These are phyloP conservation scores for Elymus sibiricus DNA, from an alignment of 176 grass and related monocot genomes.

Conservation along the genomic window DNA sequence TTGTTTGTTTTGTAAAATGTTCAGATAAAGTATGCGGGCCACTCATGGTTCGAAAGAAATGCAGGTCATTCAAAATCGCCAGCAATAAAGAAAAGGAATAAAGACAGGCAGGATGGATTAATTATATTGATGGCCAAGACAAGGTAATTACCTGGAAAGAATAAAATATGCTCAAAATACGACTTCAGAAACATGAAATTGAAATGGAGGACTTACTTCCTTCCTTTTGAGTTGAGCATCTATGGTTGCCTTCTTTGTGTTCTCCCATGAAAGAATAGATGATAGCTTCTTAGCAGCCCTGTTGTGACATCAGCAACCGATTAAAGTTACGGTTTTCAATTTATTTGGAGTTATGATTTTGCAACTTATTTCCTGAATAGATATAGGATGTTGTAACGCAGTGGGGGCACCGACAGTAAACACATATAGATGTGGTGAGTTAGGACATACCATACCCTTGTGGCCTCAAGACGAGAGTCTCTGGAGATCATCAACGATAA, in stretches of 20 bases:
- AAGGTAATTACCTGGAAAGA: not conserved
- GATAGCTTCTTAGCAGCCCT: conserved; percentile 74
- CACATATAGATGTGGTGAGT: not conserved
- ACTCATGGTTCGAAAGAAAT: not conserved
- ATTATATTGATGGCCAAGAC: too few relatives aligned
- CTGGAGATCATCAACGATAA: not conserved
- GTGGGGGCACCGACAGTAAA: not conserved
- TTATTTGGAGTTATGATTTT: conserved; percentile 6
- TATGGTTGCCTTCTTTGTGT: conserved; percentile 58
- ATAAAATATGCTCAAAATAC: not conserved
- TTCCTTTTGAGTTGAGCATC: conserved; percentile 69
- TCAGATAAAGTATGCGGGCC: not conserved
- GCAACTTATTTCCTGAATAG: not conserved
- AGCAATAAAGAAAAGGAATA: not conserved
- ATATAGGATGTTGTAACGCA: not conserved
- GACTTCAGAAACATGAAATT: not conserved
- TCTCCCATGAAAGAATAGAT: conserved; percentile 80
- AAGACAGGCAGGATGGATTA: too few relatives aligned
- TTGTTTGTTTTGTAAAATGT: not conserved
- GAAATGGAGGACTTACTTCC: conserved; percentile 47
- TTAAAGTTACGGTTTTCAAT: not conserved
- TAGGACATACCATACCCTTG: not conserved
- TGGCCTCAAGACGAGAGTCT: not conserved
- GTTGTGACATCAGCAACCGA: conserved; percentile 18
- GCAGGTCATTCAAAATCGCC: not conserved